These are phyloP conservation scores for Carallia pectinifolia DNA, from an alignment of 345 rosid genomes.

Conservation along the genomic window DNA sequence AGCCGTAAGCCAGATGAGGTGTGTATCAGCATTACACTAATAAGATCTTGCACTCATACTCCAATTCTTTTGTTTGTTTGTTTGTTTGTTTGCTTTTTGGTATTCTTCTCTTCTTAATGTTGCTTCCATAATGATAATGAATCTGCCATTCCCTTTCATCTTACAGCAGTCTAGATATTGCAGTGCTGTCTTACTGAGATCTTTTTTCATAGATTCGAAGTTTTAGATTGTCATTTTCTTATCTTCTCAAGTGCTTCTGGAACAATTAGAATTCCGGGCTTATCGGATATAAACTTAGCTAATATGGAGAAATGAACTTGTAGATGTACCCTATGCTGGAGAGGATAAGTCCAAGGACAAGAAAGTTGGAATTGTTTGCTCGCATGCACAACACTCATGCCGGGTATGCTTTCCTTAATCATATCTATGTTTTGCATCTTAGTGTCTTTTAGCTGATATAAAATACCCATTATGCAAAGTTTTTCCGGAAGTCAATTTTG, in stretches of 20 bases:
- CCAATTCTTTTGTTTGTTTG: not conserved
- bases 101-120: not conserved
- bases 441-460: not conserved
- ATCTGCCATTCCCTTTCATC: not conserved
- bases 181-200: too few relatives aligned
- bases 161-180: too few relatives aligned
- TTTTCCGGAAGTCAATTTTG: not conserved
- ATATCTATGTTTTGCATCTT: constrained; percentile 1
- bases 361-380: constrained; percentile 91
- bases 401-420: constrained; percentile 49
- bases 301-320: constrained; percentile 7
- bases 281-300: not conserved
- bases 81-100: not conserved
- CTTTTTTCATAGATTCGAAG: too few relatives aligned
- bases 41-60: not conserved
- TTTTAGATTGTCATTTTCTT: not conserved
- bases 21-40: constrained; percentile 22
- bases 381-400: constrained; percentile 99
- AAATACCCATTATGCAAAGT: not conserved
- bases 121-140: not conserved
- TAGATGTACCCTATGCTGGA: constrained; percentile 99
- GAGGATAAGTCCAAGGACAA: constrained; percentile 94
- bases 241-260: not conserved
- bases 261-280: not conserved
- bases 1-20: constrained; percentile 99